phyloP scores from a whole-genome alignment of 345 rosid species.

The Durio zibethinus region DNA sequence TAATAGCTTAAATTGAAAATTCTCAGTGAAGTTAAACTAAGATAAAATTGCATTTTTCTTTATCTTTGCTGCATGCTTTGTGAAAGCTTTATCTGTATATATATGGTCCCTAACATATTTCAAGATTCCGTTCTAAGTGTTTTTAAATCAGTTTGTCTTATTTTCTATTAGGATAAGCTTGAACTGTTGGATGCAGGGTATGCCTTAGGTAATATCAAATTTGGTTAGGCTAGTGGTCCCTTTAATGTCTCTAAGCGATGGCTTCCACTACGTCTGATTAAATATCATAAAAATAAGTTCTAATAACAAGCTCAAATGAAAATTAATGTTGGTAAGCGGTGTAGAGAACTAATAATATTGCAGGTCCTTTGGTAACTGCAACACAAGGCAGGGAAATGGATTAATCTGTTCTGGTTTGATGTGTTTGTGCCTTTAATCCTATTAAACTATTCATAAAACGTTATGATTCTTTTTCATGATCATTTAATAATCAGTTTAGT shows the following conservation, averaged over 20 bases:
- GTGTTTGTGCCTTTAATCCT: neutral
- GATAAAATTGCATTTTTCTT: no score
- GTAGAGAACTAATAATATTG: neutral
- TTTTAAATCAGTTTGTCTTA: neutral
- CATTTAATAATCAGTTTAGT: neutral
- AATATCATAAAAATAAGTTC: neutral
- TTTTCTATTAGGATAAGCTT: neutral
- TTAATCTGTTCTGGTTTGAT: neutral
- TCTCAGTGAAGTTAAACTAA: neutral
- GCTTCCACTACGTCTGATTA: neutral
- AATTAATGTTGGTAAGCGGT: neutral
- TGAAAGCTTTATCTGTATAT: no score
- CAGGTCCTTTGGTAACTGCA: neutral
- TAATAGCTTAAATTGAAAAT: no score
- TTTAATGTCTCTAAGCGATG: neutral
- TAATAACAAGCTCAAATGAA: neutral
- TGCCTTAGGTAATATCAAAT: neutral
- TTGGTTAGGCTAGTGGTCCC: neutral
- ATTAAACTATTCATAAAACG: neutral
- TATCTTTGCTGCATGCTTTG: neutral
- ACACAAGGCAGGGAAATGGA: neutral
- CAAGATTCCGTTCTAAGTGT: neutral
- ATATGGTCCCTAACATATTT: neutral
- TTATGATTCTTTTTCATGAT: neutral
- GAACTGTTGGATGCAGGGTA: neutral